Conservation (phyloP, 2,329 filamentous ascomycete genomes). For the Neonectria neomacrospora region DNA sequence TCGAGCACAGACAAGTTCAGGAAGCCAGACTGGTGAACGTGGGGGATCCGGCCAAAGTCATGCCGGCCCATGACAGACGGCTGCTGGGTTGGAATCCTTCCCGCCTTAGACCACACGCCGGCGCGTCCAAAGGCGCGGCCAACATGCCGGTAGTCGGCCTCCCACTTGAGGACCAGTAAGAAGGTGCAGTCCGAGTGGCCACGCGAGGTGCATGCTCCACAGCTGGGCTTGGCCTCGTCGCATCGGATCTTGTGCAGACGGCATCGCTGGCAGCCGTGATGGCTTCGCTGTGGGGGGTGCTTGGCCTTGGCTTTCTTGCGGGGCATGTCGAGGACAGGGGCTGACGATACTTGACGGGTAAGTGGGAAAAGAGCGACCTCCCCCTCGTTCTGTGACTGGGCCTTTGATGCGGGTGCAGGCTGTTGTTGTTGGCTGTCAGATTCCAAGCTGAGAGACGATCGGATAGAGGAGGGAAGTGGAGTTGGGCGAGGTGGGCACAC, state of each 20-base stretch:
- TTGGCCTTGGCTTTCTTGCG: constrained; percentile 20
- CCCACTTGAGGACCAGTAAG: constrained; percentile 41
- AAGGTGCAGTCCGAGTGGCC: constrained; percentile 32
- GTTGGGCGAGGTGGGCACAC: background rate
- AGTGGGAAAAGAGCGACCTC: background rate
- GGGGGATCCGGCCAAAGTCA: background rate
- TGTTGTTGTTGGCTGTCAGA: no score
- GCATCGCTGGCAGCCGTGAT: constrained; percentile 41
- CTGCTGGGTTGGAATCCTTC: background rate
- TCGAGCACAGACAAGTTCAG: constrained; percentile 7
- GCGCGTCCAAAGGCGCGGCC: constrained; percentile 46
- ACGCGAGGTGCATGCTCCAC: constrained; percentile 34
- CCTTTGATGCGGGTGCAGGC: no score
- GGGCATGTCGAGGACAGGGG: constrained; percentile 13
- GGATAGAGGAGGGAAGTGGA: background rate
- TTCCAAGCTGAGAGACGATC: background rate
- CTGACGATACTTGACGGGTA: background rate
- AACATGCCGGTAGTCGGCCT: constrained; percentile 41
- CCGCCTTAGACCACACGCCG: constrained; percentile 45
- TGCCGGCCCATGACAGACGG: background rate
- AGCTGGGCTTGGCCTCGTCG: constrained; percentile 37
- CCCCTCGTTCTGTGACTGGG: no score
- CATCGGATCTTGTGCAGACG: constrained; percentile 40
- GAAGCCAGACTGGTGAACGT: constrained; percentile 7
- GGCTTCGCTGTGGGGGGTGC: constrained; percentile 32